A percentile compares a stretch with the other conserved stretches of the same genome.
These are phyloP conservation scores for Alternaria burnsii DNA, from an alignment of 2,329 filamentous ascomycete genomes.

Conservation along the genomic window DNA sequence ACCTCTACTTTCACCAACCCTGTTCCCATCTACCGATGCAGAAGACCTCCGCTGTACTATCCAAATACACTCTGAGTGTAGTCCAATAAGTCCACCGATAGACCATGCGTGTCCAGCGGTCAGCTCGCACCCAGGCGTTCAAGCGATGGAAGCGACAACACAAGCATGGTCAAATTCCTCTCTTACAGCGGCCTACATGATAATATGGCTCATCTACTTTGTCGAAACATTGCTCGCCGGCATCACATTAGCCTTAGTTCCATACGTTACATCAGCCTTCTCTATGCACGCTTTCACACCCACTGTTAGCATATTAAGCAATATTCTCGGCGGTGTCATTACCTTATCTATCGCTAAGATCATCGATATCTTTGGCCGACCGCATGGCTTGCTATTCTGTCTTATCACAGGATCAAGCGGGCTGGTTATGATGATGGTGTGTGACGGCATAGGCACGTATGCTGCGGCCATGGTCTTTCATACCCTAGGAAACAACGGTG, in stretches of 20 bases:
- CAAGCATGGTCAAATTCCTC: slow-evolving; percentile 11
- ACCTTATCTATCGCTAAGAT: slow-evolving; percentile 51
- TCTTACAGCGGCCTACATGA: slow-evolving; percentile 10
- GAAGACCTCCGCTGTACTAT: background rate
- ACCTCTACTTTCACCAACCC: background rate
- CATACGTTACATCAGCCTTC: slow-evolving; percentile 52
- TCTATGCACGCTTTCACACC: slow-evolving; percentile 43
- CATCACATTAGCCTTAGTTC: slow-evolving; percentile 46
- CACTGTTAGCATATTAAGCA: slow-evolving; percentile 43
- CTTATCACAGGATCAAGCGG: slow-evolving; percentile 26
- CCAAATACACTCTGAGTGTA: background rate
- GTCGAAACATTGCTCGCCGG: slow-evolving; percentile 55
- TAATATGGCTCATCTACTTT: slow-evolving; percentile 45
- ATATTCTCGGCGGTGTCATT: slow-evolving; percentile 44
- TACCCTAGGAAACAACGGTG: slow-evolving; percentile 65
- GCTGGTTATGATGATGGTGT: slow-evolving; percentile 72
- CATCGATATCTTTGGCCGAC: slow-evolving; percentile 51
- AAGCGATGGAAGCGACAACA: slow-evolving; percentile 14
- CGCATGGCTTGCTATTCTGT: slow-evolving; percentile 44
- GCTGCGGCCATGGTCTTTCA: slow-evolving; percentile 73
- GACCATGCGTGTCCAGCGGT: background rate
- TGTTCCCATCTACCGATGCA: background rate
- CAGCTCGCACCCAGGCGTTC: slow-evolving; percentile 6
- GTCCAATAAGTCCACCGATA: background rate
- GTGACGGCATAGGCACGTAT: slow-evolving; percentile 66